Percentiles rank a stretch among this genome's conserved stretches.
Conservation (phyloP, 2,329 filamentous ascomycete genomes). For the Aspergillus sojae region DNA sequence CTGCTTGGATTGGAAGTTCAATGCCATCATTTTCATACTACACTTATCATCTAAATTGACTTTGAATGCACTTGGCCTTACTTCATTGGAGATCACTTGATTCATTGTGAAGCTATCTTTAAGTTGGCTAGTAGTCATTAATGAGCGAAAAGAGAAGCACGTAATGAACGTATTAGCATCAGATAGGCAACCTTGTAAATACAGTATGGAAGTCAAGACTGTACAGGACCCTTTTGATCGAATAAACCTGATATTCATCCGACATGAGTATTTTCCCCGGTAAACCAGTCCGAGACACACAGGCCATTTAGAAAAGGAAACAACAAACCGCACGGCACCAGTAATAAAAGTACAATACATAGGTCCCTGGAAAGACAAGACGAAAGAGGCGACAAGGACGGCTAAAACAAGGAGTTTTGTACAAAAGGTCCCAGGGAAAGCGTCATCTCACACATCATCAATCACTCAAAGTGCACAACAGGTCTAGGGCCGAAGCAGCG, state of each 20-base stretch:
- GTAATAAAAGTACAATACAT: neutral
- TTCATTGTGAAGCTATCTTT: neutral
- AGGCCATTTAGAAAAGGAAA: neutral
- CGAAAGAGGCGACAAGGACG: neutral
- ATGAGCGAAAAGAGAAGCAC: neutral
- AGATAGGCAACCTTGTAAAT: neutral
- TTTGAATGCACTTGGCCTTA: neutral
- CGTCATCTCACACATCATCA: neutral
- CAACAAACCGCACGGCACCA: neutral
- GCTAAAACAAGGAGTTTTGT: neutral
- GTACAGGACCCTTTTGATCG: no score
- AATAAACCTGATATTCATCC: neutral
- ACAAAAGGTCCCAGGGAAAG: neutral
- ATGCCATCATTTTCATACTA: neutral
- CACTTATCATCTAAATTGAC: neutral
- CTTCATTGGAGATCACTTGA: neutral
- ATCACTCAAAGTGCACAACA: neutral
- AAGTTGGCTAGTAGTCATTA: neutral
- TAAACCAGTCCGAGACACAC: neutral
- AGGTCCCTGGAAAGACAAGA: neutral
- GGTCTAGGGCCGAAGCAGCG: neutral
- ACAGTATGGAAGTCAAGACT: neutral
- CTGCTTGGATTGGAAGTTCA: neutral
- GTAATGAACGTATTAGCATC: neutral
- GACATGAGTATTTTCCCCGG: neutral